A percentile compares a stretch with the other conserved stretches of the same genome.
phyloP scores from a whole-genome alignment of 768 basidiomycete species.

The Serendipita sp. region DNA sequence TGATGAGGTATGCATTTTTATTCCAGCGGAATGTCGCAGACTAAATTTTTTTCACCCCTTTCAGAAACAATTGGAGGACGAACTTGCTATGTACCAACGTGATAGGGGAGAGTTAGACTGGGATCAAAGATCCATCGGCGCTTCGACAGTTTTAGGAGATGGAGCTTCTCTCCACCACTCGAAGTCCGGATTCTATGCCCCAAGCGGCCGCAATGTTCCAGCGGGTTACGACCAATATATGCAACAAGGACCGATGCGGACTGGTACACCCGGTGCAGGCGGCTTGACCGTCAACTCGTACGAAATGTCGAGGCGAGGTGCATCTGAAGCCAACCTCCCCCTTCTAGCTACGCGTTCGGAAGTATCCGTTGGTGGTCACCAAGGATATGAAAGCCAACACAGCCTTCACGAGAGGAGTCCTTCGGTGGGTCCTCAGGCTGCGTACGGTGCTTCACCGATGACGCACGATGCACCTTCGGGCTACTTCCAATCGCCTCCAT shows the following conservation, averaged over 20 bases:
- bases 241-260: neutral
- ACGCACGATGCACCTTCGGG: neutral
- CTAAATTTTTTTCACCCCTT: neutral
- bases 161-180: neutral
- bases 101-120: slow-evolving; percentile 79
- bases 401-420: neutral
- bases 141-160: slow-evolving; percentile 13
- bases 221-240: slow-evolving; percentile 1
- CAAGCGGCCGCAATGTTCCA: neutral
- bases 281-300: neutral
- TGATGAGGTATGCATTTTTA: slow-evolving; percentile 35
- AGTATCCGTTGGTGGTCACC: neutral
- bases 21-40: neutral
- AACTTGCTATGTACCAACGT: slow-evolving; percentile 58
- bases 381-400: neutral
- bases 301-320: neutral
- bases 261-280: neutral
- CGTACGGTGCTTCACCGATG: neutral
- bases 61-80: slow-evolving; percentile 63
- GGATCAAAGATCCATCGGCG: slow-evolving; percentile 59
- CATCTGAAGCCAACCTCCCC: slow-evolving; percentile 1
- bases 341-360: neutral
- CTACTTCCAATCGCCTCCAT: neutral
- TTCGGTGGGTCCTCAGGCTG: neutral
- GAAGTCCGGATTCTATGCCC: slow-evolving; percentile 1